Evolutionary conservation across 192 early-diverging fungal genomes (phyloP), one percentile per base, ranked within the genome.

Genomic region (Coemansia nantahalensis): DNA sequence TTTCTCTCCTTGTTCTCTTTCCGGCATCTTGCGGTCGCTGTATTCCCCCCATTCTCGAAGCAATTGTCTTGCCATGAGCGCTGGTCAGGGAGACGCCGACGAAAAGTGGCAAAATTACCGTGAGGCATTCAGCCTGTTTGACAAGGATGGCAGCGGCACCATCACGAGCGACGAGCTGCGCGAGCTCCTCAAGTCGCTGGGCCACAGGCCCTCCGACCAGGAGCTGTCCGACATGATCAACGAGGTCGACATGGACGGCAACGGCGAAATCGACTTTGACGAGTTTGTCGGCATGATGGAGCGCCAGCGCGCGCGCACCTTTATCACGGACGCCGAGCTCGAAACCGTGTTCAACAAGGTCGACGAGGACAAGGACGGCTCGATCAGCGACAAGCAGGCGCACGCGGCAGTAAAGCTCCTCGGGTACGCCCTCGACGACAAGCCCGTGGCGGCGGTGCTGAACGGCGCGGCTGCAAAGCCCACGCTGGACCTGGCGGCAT

Each of bases 261-360:
- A 95, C 64, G 93, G 93, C 50, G 90, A 82, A 30, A 90, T 98
- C 61, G 94, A 97, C 78, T 96, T 98, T 64, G 76, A 82, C 39
- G 94, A 98, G 67, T 95, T 97, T 71, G 79, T 96, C 59, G 85
- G 90, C 17, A 86, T 97, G 84, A 89, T 96, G 83, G 88, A 89
- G 23, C 84, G 89, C 77, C 89, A 92, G 61, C 81, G 87, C 81
- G 54, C 44, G 44, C 82, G 83, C 62, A 84, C 88, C 70, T 83
- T 81, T 28, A 86, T 93, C 77, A 80, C 82, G 40, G 87, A 90
- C 60, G 88, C 85, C 53, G 93, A 97, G 77, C 90, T 94, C 62
- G 82, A 85, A 56, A 90, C 92, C 75, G 92, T 91, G 17, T 98
- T 96, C 86, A 23, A 19, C 17, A 15, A 7, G 8, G 37, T 19